Evolutionary conservation across 305 asterid species (phyloP).

Genomic region (Salvia sclarea): DNA sequence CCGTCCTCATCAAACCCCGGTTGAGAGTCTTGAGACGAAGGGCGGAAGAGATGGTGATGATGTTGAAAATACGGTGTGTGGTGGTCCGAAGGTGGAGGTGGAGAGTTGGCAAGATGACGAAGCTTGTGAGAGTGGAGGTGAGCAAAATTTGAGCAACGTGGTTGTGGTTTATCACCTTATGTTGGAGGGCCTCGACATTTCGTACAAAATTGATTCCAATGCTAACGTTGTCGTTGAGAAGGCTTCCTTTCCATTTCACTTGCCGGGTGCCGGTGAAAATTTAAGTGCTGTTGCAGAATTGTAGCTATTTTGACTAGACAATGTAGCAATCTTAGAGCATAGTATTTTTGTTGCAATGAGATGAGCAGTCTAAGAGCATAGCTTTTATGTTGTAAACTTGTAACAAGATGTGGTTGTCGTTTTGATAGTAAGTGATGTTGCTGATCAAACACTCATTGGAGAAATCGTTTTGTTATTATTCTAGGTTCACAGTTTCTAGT

Average conservation of each 20-base stretch:
- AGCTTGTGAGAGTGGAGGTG: slow-evolving; percentile 37
- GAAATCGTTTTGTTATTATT: no score
- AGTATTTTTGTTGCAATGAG: background rate
- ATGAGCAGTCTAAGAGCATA: no score
- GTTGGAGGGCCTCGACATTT: slow-evolving; percentile 68
- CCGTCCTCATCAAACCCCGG: slow-evolving; percentile 44
- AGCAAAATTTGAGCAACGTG: slow-evolving; percentile 25
- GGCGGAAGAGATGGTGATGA: background rate
- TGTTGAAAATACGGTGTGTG: background rate
- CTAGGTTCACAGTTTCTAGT: no score
- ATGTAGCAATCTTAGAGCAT: background rate
- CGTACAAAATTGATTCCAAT: slow-evolving; percentile 62
- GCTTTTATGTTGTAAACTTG: background rate
- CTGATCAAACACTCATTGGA: no score
- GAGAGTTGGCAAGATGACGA: slow-evolving; percentile 38
- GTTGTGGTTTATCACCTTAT: slow-evolving; percentile 59
- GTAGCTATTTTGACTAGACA: background rate
- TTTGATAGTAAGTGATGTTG: no score
- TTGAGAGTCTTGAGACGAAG: slow-evolving; percentile 26
- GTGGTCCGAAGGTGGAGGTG: slow-evolving; percentile 15
- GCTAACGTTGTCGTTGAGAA: slow-evolving; percentile 67
- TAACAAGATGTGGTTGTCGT: background rate
- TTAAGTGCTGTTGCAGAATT: background rate
- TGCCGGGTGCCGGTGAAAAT: background rate
- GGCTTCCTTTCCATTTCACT: slow-evolving; percentile 33